A percentile compares a stretch with the other conserved stretches of the same genome.
Conservation (phyloP, 176 grass and related monocot species). For the Zea luxurians region DNA sequence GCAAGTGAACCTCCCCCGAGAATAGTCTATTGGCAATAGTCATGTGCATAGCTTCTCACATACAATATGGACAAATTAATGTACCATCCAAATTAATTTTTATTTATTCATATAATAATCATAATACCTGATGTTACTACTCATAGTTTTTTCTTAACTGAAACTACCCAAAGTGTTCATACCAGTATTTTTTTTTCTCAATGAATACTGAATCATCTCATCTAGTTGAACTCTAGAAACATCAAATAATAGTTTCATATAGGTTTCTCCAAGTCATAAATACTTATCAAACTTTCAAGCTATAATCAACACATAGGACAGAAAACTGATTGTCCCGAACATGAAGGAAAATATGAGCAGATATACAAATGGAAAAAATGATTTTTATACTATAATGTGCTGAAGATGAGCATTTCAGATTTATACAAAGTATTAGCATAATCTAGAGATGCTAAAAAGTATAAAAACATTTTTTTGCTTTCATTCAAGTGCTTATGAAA, state of each 20-base stretch:
- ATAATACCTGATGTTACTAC: neutral
- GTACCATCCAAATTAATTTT: neutral
- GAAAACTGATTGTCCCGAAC: neutral
- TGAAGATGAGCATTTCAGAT: conserved; percentile 19
- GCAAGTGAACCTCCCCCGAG: too few relatives aligned
- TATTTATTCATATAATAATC: neutral
- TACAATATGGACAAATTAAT: neutral
- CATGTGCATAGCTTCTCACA: neutral
- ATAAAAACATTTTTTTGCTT: neutral
- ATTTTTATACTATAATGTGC: neutral
- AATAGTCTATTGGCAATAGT: too few relatives aligned
- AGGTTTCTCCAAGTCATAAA: neutral
- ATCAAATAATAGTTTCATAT: neutral
- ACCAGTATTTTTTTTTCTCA: neutral
- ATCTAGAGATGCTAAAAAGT: conserved; percentile 11
- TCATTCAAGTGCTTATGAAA: neutral
- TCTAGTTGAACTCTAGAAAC: conserved; percentile 9
- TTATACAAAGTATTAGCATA: conserved; percentile 3
- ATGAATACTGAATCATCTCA: conserved; percentile 6
- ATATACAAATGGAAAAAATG: neutral
- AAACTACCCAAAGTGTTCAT: conserved; percentile 14
- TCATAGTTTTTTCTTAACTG: neutral
- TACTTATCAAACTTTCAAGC: neutral
- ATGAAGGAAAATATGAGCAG: neutral
- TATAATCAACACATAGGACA: neutral